phyloP scores from a whole-genome alignment of 1,139 yeast species.

The Diutina neorugosa region DNA sequence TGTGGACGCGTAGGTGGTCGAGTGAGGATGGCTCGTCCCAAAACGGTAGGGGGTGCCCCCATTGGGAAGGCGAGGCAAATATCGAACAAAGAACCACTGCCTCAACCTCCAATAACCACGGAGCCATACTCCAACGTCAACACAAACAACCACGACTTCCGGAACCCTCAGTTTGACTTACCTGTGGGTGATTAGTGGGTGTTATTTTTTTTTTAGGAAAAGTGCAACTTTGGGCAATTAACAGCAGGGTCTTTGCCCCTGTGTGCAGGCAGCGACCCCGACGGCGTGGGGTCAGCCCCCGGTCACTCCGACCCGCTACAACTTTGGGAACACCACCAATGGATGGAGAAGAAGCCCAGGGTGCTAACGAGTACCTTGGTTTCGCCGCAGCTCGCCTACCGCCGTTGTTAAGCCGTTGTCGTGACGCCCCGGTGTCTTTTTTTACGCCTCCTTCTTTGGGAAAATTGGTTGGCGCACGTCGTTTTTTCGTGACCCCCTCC shows the following conservation, averaged over 20 bases:
- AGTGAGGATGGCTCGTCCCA: neutral
- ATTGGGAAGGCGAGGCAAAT: neutral
- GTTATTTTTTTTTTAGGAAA: slow-evolving; percentile 1
- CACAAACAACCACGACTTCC: neutral
- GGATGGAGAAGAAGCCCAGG: neutral
- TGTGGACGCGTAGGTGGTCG: neutral
- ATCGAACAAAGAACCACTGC: no score
- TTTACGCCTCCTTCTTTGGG: neutral
- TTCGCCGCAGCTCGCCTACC: neutral
- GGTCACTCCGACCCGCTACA: neutral
- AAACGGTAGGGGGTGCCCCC: slow-evolving; percentile 1
- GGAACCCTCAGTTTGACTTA: neutral
- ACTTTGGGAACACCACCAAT: neutral
- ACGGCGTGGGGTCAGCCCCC: neutral
- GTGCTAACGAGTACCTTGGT: neutral
- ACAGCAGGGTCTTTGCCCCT: neutral
- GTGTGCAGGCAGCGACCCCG: neutral
- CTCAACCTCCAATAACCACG: no score
- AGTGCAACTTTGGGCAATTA: slow-evolving; percentile 3
- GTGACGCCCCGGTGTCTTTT: neutral
- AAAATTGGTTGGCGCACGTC: neutral
- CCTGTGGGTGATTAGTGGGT: neutral
- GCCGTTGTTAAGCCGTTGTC: neutral
- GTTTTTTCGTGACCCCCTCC: neutral
- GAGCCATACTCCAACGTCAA: no score